These are phyloP conservation scores for Penicillium expansum DNA, from an alignment of 2,329 filamentous ascomycete species.

Conservation along the genomic window DNA sequence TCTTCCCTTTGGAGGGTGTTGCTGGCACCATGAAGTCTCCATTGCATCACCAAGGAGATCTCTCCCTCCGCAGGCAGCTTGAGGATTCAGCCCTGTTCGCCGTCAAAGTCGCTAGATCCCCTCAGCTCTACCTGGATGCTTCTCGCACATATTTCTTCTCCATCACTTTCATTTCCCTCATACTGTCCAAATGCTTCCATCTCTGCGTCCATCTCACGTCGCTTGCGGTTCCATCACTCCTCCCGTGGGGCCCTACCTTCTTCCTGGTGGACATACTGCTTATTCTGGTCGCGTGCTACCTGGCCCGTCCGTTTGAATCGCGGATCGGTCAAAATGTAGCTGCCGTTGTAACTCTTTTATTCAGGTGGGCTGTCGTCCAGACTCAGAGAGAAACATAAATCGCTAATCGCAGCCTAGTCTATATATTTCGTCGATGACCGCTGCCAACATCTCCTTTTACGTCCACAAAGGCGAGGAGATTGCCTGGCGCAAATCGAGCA, in stretches of 20 bases:
- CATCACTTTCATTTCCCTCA: constrained; percentile 13
- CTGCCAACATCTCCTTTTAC: constrained; percentile 24
- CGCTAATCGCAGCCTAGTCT: constrained; percentile 9
- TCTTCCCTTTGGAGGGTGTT: not conserved
- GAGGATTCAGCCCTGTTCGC: constrained; percentile 1
- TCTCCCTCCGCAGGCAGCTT: not conserved
- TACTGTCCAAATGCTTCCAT: constrained; percentile 15
- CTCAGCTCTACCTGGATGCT: constrained; percentile 8
- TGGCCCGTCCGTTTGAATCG: constrained; percentile 12
- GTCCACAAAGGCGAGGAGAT: constrained; percentile 23
- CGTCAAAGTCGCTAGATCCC: constrained; percentile 9
- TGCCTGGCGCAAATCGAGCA: constrained; percentile 19
- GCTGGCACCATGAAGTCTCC: constrained; percentile 5
- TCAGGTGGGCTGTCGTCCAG: constrained; percentile 3
- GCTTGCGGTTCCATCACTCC: not conserved
- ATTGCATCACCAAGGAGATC: not conserved
- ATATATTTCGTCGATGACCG: constrained; percentile 13
- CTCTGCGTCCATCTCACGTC: constrained; percentile 7
- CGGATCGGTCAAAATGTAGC: constrained; percentile 6
- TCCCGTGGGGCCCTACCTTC: constrained; percentile 15
- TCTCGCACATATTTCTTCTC: constrained; percentile 14
- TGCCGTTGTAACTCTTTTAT: constrained; percentile 5
- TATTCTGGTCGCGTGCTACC: constrained; percentile 13
- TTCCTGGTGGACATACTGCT: constrained; percentile 14
- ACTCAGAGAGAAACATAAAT: not conserved